Base-by-base conservation (phyloP, 2,329 filamentous ascomycete genomes). In the Whalleya microplaca region DNA sequence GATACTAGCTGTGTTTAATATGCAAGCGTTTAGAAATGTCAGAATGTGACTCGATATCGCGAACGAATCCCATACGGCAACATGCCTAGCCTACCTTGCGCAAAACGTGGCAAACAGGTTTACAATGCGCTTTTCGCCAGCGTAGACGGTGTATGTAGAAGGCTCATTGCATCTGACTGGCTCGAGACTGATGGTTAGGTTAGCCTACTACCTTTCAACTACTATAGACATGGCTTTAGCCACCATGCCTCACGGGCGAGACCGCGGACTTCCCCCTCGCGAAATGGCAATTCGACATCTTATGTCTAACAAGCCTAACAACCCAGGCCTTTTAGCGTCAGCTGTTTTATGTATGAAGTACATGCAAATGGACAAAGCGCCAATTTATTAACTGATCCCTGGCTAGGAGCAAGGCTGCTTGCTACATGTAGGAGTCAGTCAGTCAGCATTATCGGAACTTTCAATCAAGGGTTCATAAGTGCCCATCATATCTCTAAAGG, bases 401-500 rank as follows among this genome's bases (percentile, higher is more conserved):
- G 32, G 32, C 32, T 3, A 37, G 14, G n/a, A n/a, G n/a, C n/a
- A n/a, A n/a, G n/a, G n/a, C n/a, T n/a, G n/a, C n/a, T n/a, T n/a
- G n/a, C n/a, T n/a, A n/a, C n/a, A n/a, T n/a, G n/a, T n/a, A n/a
- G n/a, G 10, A 37, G 32, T 27, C 23, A 27, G 32, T 37, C 32
- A 44, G 47, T 52, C 21, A 48, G 42, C 43, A 48, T 56, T 45
- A 42, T 55, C 46, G 55, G 55, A 51, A 41, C 50, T 51, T 44
- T 54, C 40, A 52, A 54, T 59, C 56, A 53, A 59, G 59, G 54
- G 49, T 51, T 57, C 37, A 51, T 50, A 46, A 53, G 45, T 57
- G 49, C 44, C 46, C 45, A 54, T 62, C 53, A 56, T 54, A 53
- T 55, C 37, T 45, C 46, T 20, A 43, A 6, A 51, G 44, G 43